phyloP scores from a whole-genome alignment of 1,139 yeast genomes.

The Geotrichum cucujoidarum region DNA sequence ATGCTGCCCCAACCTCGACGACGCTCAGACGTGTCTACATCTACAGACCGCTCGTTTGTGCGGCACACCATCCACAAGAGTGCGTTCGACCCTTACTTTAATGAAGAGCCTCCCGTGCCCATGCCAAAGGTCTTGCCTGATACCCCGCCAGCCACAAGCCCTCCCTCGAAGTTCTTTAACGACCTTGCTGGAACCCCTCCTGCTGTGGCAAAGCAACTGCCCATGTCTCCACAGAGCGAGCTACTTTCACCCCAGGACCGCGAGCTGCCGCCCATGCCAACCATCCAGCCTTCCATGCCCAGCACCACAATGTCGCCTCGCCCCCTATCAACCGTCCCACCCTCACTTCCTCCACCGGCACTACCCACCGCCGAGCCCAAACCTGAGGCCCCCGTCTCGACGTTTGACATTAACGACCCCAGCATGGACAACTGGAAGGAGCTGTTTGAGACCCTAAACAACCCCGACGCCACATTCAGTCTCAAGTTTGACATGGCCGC shows the following conservation, averaged over 20 bases:
- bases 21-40: not conserved
- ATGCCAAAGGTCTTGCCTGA: no score
- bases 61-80: constrained; percentile 9
- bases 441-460: constrained; percentile 16
- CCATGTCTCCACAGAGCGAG: not conserved
- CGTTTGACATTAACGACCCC: constrained; percentile 17
- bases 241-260: not conserved
- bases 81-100: constrained; percentile 2
- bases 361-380: not conserved
- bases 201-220: not conserved
- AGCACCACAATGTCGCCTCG: not conserved
- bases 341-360: constrained; percentile 1
- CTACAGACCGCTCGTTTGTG: constrained; percentile 4
- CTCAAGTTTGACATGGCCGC: constrained; percentile 20
- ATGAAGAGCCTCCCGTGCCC: not conserved
- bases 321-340: not conserved
- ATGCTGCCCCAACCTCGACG: not conserved
- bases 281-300: not conserved
- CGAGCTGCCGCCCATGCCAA: not conserved
- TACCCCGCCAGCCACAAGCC: not conserved
- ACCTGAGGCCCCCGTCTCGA: not conserved
- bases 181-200: not conserved
- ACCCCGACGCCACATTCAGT: constrained; percentile 20
- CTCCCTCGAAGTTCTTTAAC: not conserved
- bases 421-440: constrained; percentile 17